Base-by-base conservation (phyloP, 2,329 filamentous ascomycete genomes). In the Aspergillus piperis region DNA sequence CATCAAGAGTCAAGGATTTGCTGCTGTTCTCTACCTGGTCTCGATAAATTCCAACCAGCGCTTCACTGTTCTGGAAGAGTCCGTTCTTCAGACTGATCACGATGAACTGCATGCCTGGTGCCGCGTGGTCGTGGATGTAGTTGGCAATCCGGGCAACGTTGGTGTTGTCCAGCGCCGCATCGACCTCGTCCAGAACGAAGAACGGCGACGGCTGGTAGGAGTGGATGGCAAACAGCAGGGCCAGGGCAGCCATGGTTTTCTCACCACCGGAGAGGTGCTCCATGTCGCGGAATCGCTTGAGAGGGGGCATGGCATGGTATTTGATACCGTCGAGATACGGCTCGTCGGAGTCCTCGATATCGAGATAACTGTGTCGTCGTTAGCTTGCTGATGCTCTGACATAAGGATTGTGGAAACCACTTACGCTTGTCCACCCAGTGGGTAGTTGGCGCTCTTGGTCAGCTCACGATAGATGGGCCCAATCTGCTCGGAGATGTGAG, bases 251-350 rank as follows among this genome's bases (percentile, higher is more conserved):
- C 89, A 99, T 99, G 0, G 95, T 99, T 83, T 99, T 99, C 79
- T 99, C 95, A 58, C 95, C 95, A 70, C 95, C 95, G 1, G 92
- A 96, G 8, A 99, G 82, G 74, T 97, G 95, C 77, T 99, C 95
- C 95, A 99, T 99, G 76, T 99, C 96, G 69, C 95, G 87, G 85
- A 99, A 99, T 49, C 95, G 92, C 81, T 99, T 99, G 64, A 97
- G 86, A 1, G 95, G 95, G 19, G 95, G 95, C 93, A 98, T 99
- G 64, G 95, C 96, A 74, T 98, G 93, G 78, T 99, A 99, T 73
- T 96, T 97, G 78, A 99, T 92, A 32, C 95, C 95, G 42, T 91
- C 92, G 3, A 97, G 86, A 75, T 98, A 99, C 0, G 95, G 95
- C 71, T 96, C 94, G 65, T 96, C 92, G n/a, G 89, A 91, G 75